phyloP scores from a whole-genome alignment of 257 asterid species.

The Solanum gracilifrons region DNA sequence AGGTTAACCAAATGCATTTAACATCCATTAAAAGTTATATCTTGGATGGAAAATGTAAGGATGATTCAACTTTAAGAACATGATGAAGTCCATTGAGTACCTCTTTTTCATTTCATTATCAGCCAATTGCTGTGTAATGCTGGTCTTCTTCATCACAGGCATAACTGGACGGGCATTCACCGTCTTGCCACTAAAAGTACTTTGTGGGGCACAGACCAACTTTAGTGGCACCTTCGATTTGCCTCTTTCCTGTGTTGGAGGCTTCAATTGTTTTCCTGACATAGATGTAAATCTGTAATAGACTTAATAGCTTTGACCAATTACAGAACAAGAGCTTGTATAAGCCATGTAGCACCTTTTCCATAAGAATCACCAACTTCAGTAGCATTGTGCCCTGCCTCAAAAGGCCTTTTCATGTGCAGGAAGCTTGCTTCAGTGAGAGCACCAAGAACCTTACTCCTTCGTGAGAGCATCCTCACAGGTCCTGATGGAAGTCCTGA shows the following conservation, averaged over 20 bases:
- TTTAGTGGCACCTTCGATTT: conserved; percentile 3
- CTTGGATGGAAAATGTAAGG: conserved; percentile 1
- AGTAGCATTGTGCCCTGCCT: not conserved
- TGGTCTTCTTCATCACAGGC: conserved; percentile 1
- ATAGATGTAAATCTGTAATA: conserved; percentile 6
- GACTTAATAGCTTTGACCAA: conserved; percentile 2
- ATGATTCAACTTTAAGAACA: not conserved
- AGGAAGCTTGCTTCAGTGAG: conserved; percentile 8
- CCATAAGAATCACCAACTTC: conserved; percentile 10
- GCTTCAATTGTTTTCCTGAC: conserved; percentile 13
- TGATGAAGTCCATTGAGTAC: conserved; percentile 24
- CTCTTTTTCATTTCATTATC: conserved; percentile 28
- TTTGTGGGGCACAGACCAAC: conserved; percentile 6
- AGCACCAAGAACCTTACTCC: conserved; percentile 32
- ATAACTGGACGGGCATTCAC: not conserved
- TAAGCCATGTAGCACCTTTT: conserved; percentile 7
- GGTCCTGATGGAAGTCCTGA: conserved; percentile 10
- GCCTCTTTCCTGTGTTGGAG: conserved; percentile 14
- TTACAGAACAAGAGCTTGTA: conserved; percentile 6
- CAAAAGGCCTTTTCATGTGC: conserved; percentile 7
- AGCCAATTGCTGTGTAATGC: conserved; percentile 5
- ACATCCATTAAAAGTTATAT: not conserved
- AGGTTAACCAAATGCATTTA: not conserved
- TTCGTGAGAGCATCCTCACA: conserved; percentile 12
- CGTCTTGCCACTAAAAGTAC: conserved; percentile 9